Conservation (phyloP, 129 eudicot genomes). For the Lonicera japonica region DNA sequence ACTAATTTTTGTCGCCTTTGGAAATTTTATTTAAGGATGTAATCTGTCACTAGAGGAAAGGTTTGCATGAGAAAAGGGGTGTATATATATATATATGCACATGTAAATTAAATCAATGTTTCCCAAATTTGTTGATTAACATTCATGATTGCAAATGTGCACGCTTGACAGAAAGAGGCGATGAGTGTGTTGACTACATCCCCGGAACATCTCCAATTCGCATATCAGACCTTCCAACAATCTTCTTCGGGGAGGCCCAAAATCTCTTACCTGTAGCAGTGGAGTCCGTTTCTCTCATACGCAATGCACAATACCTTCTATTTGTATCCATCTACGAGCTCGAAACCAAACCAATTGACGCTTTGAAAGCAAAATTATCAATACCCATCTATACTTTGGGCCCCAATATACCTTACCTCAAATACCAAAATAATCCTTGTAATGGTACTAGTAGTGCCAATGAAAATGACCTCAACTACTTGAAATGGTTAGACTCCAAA, state of each 20-base stretch:
- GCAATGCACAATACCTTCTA: conserved; percentile 11
- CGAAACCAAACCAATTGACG: conserved; percentile 20
- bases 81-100: too few relatives aligned
- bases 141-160: too few relatives aligned
- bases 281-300: background rate
- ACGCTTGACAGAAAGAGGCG: conserved; percentile 8
- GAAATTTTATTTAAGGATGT: too few relatives aligned
- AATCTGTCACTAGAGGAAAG: too few relatives aligned
- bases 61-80: too few relatives aligned
- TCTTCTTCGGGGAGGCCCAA: background rate
- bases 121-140: too few relatives aligned
- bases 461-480: conserved; percentile 8
- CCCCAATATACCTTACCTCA: conserved; percentile 21
- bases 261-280: background rate
- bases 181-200: conserved; percentile 17
- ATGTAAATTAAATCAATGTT: too few relatives aligned
- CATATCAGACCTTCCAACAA: conserved; percentile 3
- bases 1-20: too few relatives aligned
- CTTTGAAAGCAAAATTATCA: conserved; percentile 12
- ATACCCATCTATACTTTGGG: conserved; percentile 25
- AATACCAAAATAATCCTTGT: background rate
- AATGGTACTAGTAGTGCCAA: background rate
- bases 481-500: conserved; percentile 46
- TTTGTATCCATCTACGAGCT: conserved; percentile 15
- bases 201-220: conserved; percentile 17